These are phyloP conservation scores for Podospora sp. DNA, from an alignment of 495 filamentous ascomycete species.

Conservation along the genomic window DNA sequence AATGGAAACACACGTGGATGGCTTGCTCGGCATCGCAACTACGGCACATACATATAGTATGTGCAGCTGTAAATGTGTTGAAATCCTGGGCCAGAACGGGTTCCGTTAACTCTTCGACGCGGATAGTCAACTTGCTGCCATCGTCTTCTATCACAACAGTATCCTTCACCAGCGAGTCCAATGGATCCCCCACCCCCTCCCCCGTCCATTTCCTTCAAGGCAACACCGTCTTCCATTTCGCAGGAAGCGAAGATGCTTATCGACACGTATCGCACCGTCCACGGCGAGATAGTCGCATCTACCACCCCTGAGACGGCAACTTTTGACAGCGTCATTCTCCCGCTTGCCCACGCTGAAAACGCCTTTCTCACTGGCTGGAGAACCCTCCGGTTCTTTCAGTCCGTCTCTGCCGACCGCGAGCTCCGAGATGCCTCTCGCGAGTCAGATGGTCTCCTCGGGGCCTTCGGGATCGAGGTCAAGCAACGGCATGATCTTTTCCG, in stretches of 20 bases:
- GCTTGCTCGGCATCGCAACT: background rate
- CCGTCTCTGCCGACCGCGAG: background rate
- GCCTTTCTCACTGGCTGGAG: background rate
- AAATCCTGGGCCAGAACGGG: no score
- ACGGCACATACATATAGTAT: background rate
- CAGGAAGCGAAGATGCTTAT: background rate
- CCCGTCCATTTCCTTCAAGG: background rate
- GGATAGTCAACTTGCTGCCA: background rate
- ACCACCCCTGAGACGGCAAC: background rate
- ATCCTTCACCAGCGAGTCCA: background rate
- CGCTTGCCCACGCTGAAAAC: conserved; percentile 6
- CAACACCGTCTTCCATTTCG: background rate
- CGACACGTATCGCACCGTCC: background rate
- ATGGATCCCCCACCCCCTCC: background rate
- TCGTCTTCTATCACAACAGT: background rate
- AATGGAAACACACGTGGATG: background rate
- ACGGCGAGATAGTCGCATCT: background rate
- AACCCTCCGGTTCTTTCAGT: background rate
- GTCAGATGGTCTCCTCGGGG: background rate
- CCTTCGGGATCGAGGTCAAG: background rate
- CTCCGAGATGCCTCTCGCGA: background rate
- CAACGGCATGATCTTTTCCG: background rate
- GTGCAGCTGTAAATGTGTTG: no score
- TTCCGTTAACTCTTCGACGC: no score
- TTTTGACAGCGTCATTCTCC: conserved; percentile 1